phyloP scores from a whole-genome alignment of 768 basidiomycete genomes.

The Pleurotus giganteus region DNA sequence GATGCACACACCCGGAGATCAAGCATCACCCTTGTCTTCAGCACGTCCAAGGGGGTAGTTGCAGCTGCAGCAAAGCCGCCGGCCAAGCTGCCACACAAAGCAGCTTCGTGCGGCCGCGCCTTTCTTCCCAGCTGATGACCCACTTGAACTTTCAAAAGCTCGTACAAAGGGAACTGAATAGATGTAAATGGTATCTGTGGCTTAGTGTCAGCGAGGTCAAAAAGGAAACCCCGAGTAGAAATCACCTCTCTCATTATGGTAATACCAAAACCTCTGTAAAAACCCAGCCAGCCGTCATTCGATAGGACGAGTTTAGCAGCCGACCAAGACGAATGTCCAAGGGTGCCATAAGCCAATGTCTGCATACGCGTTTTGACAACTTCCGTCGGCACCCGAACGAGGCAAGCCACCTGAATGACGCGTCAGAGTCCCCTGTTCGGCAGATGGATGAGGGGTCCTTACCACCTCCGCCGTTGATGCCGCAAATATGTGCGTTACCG shows the following conservation, averaged over 20 bases:
- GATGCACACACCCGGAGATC: conserved; percentile 65
- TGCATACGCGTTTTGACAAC: conserved; percentile 94
- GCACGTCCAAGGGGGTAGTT: conserved; percentile 94
- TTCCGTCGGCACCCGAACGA: conserved; percentile 94
- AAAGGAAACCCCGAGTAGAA: conserved; percentile 22
- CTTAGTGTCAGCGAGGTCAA: conserved; percentile 29
- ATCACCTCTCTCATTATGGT: conserved; percentile 53
- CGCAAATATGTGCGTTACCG: conserved; percentile 55
- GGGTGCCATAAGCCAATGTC: conserved; percentile 68
- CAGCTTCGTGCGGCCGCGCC: conserved; percentile 71
- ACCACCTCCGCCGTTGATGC: conserved; percentile 63
- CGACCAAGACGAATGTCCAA: conserved; percentile 56
- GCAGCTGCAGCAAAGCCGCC: conserved; percentile 87
- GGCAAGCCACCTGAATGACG: conserved; percentile 69
- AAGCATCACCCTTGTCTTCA: conserved; percentile 97
- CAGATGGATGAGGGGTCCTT: conserved; percentile 18
- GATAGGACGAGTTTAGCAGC: conserved; percentile 55
- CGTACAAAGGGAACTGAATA: conserved; percentile 94
- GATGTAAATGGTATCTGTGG: conserved; percentile 92
- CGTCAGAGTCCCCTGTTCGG: conserved; percentile 2
- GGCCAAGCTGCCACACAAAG: conserved; percentile 85
- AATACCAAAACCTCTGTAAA: conserved; percentile 85
- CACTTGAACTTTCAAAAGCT: conserved; percentile 72
- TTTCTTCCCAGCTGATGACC: conserved; percentile 53
- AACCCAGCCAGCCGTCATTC: conserved; percentile 69